A percentile compares a stretch with the other conserved stretches of the same genome.
Evolutionary conservation across 345 rosid species (phyloP).

Genomic region (Gossypium ekmanianum): DNA sequence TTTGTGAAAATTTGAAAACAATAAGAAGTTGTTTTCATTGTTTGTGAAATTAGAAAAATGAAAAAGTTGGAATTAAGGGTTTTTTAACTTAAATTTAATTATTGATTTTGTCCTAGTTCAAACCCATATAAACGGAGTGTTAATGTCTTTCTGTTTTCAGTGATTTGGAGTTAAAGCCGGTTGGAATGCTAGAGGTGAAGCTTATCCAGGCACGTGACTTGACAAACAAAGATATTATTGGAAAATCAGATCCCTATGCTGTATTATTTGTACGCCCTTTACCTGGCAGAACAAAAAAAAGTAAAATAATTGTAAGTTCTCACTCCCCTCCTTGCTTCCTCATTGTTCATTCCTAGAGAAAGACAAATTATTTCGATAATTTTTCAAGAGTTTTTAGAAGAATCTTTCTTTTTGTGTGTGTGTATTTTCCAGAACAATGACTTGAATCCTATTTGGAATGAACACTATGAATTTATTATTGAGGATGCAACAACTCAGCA

Average conservation of each 20-base stretch:
- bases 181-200: constrained; percentile 87
- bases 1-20: too few species aligned
- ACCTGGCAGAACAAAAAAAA: constrained; percentile 65
- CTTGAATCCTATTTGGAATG: constrained; percentile 96
- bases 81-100: too few species aligned
- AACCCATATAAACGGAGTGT: too few species aligned
- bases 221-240: constrained; percentile 89
- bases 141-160: constrained; percentile 42
- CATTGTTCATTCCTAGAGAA: not conserved
- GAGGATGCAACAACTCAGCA: constrained; percentile 93
- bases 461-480: constrained; percentile 81
- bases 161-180: constrained; percentile 88
- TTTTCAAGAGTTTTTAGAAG: constrained; percentile 8
- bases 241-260: constrained; percentile 97
- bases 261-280: constrained; percentile 72
- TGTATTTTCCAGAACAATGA: constrained; percentile 64
- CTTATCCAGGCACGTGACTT: constrained; percentile 93
- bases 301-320: constrained; percentile 73
- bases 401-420: constrained; percentile 6
- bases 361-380: not conserved
- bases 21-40: too few species aligned
- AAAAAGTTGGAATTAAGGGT: too few species aligned
- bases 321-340: constrained; percentile 1
- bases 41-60: too few species aligned
- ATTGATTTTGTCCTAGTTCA: too few species aligned